A percentile compares a stretch with the other conserved stretches of the same genome.
These are phyloP conservation scores for Mycena maculata DNA, from an alignment of 768 basidiomycete genomes.

Conservation along the genomic window DNA sequence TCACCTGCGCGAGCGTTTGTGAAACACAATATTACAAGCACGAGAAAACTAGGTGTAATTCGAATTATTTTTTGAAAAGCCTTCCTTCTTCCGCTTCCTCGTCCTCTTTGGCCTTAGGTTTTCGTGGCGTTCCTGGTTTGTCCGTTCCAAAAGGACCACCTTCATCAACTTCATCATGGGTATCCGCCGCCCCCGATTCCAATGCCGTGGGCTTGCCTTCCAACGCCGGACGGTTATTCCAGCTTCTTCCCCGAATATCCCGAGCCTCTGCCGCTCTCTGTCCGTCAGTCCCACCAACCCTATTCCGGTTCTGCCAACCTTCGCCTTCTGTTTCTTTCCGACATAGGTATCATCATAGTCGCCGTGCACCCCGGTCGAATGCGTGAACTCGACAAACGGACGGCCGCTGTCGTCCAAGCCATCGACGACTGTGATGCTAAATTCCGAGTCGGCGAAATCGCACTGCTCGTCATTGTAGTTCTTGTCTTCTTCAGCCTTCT, in stretches of 20 bases:
- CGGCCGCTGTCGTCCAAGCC: conserved; percentile 19
- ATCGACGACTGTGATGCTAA: conserved; percentile 11
- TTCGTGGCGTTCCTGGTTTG: background rate
- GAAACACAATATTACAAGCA: background rate
- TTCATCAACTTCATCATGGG: background rate
- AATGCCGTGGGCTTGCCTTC: background rate
- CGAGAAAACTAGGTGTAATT: too few relatives aligned
- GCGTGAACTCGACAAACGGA: conserved; percentile 18
- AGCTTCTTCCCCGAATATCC: conserved; percentile 9
- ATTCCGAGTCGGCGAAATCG: conserved; percentile 1
- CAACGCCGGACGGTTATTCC: conserved; percentile 8
- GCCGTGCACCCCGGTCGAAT: background rate
- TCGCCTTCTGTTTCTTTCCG: conserved; percentile 10
- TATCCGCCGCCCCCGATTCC: background rate
- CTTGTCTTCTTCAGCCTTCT: conserved; percentile 3
- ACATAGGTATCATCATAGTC: background rate
- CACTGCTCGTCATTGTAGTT: background rate
- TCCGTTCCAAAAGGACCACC: background rate
- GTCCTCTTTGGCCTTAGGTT: conserved; percentile 8
- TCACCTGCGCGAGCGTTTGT: too few relatives aligned
- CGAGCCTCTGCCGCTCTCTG: conserved; percentile 18
- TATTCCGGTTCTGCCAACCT: background rate
- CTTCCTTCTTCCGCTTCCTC: background rate
- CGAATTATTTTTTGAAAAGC: conserved; percentile 5
- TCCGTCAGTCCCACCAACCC: conserved; percentile 11